Base-by-base conservation (phyloP, 306 rosid genomes). In the Medicago ruthenica region DNA sequence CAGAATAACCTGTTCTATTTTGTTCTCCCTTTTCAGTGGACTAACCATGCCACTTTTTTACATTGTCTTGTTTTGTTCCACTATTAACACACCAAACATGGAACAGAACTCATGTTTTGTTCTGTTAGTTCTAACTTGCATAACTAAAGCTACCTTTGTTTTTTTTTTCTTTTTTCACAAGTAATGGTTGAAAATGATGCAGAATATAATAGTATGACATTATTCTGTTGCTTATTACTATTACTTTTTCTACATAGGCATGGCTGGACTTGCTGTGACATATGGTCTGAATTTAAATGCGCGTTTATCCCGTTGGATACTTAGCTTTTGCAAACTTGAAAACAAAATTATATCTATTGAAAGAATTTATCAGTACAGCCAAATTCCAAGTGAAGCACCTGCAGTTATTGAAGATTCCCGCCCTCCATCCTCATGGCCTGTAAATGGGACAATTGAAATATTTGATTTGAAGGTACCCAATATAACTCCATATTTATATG, bases 191-290 rank as follows among this genome's bases (percentile, higher is more conserved):
- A 50, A 50, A 76, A 77, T 41, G 61, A 48, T 67, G 41, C 42
- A 34, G 53, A 31, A 53, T 73, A 34, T 42, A 31, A 53, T 73
- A 59, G 31, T 63, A 37, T 10, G 67, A 42, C 54, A 42, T 21
- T 37, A 18, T 50, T 85, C 22, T n/a, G 65, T 62, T 75, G 47
- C 73, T 81, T 14, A 84, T 74, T 31, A 44, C 53, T 61, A 20
- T 54, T 80, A 18, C 44, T 18, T 73, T 69, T 74, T 80, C 70
- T 80, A 68, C 80, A 47, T 72, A 95, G 99, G 97, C 87, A 95
- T 95, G 99, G 99, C 99, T 18, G 99, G 99, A 53, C 97, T 95
- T 70, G 99, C 98, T 65, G 99, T 95, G 47, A 95, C 98, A 1
- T 95, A 95, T 84, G 98, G 99, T 76, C 88, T 95, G 68, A 95